Base-by-base conservation (phyloP, 2,329 filamentous ascomycete species). In the Cytospora piceicola region DNA sequence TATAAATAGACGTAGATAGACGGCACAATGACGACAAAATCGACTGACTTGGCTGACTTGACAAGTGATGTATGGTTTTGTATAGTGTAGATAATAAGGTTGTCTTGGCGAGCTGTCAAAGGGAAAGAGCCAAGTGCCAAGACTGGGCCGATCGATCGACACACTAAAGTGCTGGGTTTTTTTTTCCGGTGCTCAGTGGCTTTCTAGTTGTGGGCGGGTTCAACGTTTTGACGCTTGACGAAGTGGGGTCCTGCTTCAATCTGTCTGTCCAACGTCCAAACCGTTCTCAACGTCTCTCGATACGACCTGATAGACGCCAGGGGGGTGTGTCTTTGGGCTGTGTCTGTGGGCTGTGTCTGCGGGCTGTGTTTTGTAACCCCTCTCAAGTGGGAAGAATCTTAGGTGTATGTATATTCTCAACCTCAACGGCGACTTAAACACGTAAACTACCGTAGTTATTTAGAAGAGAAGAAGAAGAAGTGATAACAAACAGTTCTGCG, bases 1-100 rank as follows among this genome's bases (percentile, higher is more conserved):
- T 29, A 22, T 29, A 22, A 32, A 9, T 36, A 53, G 22, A 39
- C n/a, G 64, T 17, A 52, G 34, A 12, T 46, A 30, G 9, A 58
- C 34, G 51, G 59, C 55, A 55, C 64, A 32, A 55, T 63, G 59
- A 66, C 64, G 64, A 66, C 64, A 55, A 54, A 55, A 54, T 27
- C 42, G 29, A 34, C 39, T 32, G 46, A 7, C 34, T 29, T 29
- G 27, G 5, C 27, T 29, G 27, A 29, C 27, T 29, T n/a, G n/a
- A n/a, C n/a, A n/a, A n/a, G n/a, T n/a, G n/a, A n/a, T n/a, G n/a
- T n/a, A n/a, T n/a, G n/a, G n/a, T n/a, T n/a, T n/a, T n/a, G n/a
- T n/a, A n/a, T n/a, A n/a, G n/a, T n/a, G n/a, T n/a, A n/a, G n/a
- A 42, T n/a, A 42, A 42, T 49, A 49, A 49, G 46, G 46, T 24